phyloP scores from a whole-genome alignment of 257 asterid species.

The Solanum bukasovii region DNA sequence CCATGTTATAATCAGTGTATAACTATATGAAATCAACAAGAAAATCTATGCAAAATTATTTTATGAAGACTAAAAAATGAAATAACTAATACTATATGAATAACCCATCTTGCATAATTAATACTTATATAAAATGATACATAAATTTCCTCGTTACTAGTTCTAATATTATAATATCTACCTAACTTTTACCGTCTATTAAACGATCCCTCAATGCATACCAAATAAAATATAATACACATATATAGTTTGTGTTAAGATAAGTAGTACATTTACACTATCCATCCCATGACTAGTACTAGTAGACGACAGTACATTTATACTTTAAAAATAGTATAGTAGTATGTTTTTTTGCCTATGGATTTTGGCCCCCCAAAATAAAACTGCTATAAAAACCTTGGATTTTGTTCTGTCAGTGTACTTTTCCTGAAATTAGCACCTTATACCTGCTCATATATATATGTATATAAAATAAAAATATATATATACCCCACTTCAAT shows the following conservation, averaged over 20 bases:
- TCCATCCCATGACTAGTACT: neutral
- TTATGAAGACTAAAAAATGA: no score
- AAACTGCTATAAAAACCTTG: constrained; percentile 1
- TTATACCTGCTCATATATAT: neutral
- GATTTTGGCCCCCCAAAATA: neutral
- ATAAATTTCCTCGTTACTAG: no score
- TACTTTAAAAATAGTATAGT: neutral
- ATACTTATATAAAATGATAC: no score
- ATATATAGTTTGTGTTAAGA: neutral
- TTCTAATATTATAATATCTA: no score
- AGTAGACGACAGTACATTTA: neutral
- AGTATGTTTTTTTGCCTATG: neutral
- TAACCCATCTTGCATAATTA: no score
- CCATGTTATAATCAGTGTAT: neutral
- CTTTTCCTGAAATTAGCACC: constrained; percentile 1
- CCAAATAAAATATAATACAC: neutral
- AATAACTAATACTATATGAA: no score
- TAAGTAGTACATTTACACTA: neutral
- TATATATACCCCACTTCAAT: constrained; percentile 14
- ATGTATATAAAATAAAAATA: neutral
- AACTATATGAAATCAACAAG: neutral
- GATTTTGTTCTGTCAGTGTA: constrained; percentile 5
- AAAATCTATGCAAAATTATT: neutral
- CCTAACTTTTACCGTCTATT: neutral
- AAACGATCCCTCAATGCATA: neutral